Conservation (phyloP, 1,284 basidiomycete genomes). For the Quambalaria eucalypti region DNA sequence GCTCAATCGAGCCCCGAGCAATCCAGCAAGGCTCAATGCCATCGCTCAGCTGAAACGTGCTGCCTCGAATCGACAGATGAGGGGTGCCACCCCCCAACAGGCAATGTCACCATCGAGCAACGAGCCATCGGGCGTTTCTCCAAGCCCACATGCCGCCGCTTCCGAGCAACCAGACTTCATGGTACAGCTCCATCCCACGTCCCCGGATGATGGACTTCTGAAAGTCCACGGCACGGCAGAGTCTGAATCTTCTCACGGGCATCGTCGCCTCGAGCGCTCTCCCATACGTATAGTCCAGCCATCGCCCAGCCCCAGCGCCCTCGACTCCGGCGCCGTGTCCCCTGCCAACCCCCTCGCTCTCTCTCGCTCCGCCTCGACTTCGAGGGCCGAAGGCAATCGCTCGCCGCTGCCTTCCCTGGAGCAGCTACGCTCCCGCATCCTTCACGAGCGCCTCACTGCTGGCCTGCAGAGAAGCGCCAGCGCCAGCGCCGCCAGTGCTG, state of each 20-base stretch:
- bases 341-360: constrained; percentile 1
- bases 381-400: constrained; percentile 1
- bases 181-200: too few species aligned
- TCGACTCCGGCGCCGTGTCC: constrained; percentile 3
- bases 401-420: constrained; percentile 40
- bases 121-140: too few species aligned
- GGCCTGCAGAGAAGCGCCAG: constrained; percentile 32
- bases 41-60: constrained; percentile 34
- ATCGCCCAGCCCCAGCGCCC: neutral
- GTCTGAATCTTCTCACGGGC: too few species aligned
- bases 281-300: neutral
- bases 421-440: constrained; percentile 36
- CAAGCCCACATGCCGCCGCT: too few species aligned
- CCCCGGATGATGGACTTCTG: too few species aligned
- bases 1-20: neutral
- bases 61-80: constrained; percentile 29
- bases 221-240: too few species aligned
- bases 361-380: constrained; percentile 13
- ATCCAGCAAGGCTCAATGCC: constrained; percentile 10
- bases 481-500: constrained; percentile 37
- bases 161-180: too few species aligned
- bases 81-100: constrained; percentile 7
- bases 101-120: neutral
- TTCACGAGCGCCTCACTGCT: constrained; percentile 30
- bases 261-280: too few species aligned